Evolutionary conservation across 768 basidiomycete genomes (phyloP).

Genomic region (Pulveroboletus ravenelii): DNA sequence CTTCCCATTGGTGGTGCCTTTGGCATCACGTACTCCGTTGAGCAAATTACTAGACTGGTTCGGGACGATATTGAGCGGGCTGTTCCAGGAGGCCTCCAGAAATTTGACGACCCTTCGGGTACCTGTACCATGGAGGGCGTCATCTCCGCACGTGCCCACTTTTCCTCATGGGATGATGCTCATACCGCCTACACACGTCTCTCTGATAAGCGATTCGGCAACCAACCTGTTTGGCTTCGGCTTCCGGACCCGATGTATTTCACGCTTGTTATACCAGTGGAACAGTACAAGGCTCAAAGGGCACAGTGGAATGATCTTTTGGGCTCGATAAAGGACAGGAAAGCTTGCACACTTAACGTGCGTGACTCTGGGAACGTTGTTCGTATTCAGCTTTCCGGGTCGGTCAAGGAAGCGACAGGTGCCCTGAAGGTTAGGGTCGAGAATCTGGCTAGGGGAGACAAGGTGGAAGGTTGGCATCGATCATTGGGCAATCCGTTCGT

Average conservation of each 20-base stretch:
- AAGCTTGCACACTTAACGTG: slow-evolving; percentile 33
- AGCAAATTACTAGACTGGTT: slow-evolving; percentile 20
- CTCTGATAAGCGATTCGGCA: slow-evolving; percentile 30
- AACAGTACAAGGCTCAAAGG: slow-evolving; percentile 50
- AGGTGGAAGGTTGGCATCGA: slow-evolving; percentile 48
- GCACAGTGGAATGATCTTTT: slow-evolving; percentile 45
- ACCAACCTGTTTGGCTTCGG: slow-evolving; percentile 34
- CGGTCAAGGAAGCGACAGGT: slow-evolving; percentile 50
- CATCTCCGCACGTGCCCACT: slow-evolving; percentile 39
- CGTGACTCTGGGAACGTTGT: slow-evolving; percentile 24
- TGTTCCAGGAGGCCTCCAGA: slow-evolving; percentile 13
- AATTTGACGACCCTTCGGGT: slow-evolving; percentile 25
- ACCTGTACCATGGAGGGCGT: slow-evolving; percentile 29
- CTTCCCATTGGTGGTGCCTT: slow-evolving; percentile 21
- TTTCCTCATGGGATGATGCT: slow-evolving; percentile 46
- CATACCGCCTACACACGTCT: slow-evolving; percentile 37
- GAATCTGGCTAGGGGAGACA: slow-evolving; percentile 47
- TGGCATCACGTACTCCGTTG: slow-evolving; percentile 17
- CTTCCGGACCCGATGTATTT: slow-evolving; percentile 51
- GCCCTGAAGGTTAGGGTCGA: slow-evolving; percentile 58
- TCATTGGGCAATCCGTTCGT: slow-evolving; percentile 38
- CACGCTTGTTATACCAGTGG: slow-evolving; percentile 41
- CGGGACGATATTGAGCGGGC: slow-evolving; percentile 20
- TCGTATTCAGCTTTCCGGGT: slow-evolving; percentile 44
- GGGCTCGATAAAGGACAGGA: slow-evolving; percentile 32